Conservation (phyloP, 2,329 filamentous ascomycete species). For the Colletotrichum filicis region DNA sequence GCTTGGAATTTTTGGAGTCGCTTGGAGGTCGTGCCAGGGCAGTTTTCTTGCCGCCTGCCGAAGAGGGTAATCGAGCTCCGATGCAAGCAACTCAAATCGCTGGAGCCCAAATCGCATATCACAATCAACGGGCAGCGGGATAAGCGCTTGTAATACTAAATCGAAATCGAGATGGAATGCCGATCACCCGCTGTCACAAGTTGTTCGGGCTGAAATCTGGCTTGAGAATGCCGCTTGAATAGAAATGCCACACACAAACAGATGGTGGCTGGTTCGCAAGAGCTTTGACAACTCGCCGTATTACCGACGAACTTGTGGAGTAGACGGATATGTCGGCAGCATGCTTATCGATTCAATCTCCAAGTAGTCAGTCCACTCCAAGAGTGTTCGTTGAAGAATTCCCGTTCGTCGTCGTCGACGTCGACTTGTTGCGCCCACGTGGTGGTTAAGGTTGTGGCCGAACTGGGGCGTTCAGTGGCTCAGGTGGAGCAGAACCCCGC, state of each 20-base stretch:
- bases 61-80: slow-evolving; percentile 25
- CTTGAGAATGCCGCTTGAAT: background rate
- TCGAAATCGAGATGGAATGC: background rate
- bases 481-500: slow-evolving; percentile 4
- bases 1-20: background rate
- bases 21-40: background rate
- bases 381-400: background rate
- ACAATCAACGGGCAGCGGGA: background rate
- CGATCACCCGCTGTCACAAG: background rate
- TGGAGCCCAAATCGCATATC: background rate
- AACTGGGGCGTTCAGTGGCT: background rate
- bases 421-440: slow-evolving; percentile 15
- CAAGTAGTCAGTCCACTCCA: background rate
- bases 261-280: background rate
- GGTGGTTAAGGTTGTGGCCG: slow-evolving; percentile 15
- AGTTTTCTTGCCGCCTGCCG: slow-evolving; percentile 12
- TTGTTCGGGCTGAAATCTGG: background rate
- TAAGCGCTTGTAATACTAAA: background rate
- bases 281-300: background rate
- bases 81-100: background rate
- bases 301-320: background rate
- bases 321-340: background rate
- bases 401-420: slow-evolving; percentile 8
- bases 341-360: background rate
- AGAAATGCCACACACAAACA: background rate